Percentiles rank a stretch among this genome's conserved stretches.
These are phyloP conservation scores for Leucogyrophana mollusca DNA, from an alignment of 768 basidiomycete species.

Conservation along the genomic window DNA sequence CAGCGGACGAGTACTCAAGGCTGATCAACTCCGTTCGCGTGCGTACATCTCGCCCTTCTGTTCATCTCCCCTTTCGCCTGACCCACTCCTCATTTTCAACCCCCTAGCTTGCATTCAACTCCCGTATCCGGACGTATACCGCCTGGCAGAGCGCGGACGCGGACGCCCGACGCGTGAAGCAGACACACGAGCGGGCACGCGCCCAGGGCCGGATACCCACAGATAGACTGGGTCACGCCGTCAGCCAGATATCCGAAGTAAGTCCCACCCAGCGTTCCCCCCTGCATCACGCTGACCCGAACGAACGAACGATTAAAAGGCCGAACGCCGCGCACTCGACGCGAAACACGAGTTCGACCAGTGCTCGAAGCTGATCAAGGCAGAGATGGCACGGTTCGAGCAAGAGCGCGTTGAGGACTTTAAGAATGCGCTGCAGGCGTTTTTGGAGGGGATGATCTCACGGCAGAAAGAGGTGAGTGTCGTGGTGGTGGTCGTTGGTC, in stretches of 20 bases:
- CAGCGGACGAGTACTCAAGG: conserved; percentile 90
- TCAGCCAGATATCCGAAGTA: conserved; percentile 81
- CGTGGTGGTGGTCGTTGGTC: neutral
- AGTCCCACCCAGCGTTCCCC: conserved; percentile 17
- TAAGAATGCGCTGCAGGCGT: conserved; percentile 77
- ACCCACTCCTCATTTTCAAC: conserved; percentile 1
- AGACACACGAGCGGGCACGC: conserved; percentile 79
- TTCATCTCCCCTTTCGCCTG: neutral
- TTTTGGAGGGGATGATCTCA: conserved; percentile 83
- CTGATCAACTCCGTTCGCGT: conserved; percentile 86
- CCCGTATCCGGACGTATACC: conserved; percentile 81
- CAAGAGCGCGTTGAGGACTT: conserved; percentile 93
- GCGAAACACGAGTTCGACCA: conserved; percentile 88
- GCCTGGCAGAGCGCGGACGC: conserved; percentile 79
- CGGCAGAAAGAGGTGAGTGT: conserved; percentile 74
- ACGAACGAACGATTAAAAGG: no score
- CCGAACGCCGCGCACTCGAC: conserved; percentile 81
- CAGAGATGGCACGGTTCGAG: conserved; percentile 89
- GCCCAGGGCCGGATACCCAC: conserved; percentile 70
- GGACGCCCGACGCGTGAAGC: conserved; percentile 69
- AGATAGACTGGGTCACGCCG: conserved; percentile 70
- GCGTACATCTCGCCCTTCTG: conserved; percentile 26
- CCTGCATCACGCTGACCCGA: neutral
- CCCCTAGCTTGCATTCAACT: conserved; percentile 80
- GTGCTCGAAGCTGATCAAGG: conserved; percentile 83